phyloP scores from a whole-genome alignment of 2,329 filamentous ascomycete species.

The Sporothrix pseudoabietina region DNA sequence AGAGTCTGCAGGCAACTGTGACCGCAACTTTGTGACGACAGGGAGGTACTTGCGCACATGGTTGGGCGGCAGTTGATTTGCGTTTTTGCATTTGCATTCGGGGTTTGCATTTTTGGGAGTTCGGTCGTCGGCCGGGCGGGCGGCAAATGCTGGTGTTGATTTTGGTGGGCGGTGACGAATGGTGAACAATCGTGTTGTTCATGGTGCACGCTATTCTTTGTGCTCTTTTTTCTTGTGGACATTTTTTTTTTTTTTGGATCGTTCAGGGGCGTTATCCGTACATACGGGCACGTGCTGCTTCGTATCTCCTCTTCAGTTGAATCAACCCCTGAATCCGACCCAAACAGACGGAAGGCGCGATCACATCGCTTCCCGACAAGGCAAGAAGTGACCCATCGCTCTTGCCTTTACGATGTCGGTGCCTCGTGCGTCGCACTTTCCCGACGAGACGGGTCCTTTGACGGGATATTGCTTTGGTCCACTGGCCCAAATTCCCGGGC shows the following conservation, averaged over 20 bases:
- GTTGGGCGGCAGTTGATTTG: background rate
- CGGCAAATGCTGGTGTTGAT: background rate
- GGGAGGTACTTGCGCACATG: background rate
- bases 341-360: slow-evolving; percentile 6
- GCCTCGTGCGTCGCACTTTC: background rate
- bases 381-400: background rate
- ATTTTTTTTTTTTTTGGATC: background rate
- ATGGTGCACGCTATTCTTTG: background rate
- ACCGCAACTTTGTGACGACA: background rate
- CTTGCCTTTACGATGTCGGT: background rate
- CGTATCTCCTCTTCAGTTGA: background rate
- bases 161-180: background rate
- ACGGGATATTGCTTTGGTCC: background rate
- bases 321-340: background rate
- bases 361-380: background rate
- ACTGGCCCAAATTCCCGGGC: background rate
- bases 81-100: too few relatives aligned
- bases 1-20: background rate
- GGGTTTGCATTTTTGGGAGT: background rate
- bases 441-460: background rate
- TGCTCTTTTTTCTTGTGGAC: background rate
- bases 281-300: slow-evolving; percentile 7
- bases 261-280: background rate
- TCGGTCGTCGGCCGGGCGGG: background rate
- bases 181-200: background rate